Conservation (phyloP, 345 rosid species). For the Mercurialis annua region DNA sequence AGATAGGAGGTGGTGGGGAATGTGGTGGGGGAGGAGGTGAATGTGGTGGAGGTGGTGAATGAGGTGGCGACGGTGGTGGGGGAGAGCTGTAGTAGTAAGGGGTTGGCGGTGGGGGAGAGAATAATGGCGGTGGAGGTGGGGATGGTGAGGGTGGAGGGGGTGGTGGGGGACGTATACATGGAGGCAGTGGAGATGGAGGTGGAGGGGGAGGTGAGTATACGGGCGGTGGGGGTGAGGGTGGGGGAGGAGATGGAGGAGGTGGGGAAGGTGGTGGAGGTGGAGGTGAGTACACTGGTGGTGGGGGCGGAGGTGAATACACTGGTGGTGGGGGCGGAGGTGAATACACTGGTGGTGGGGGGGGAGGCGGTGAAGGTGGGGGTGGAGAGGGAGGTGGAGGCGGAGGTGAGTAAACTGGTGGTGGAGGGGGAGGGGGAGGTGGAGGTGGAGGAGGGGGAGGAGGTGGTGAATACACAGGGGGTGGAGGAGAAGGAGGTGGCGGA, state of each 20-base stretch:
- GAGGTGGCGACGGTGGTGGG: conserved; percentile 45
- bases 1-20: conserved; percentile 25
- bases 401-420: conserved; percentile 21
- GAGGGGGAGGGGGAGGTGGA: conserved; percentile 22
- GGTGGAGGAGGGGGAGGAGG: conserved; percentile 43
- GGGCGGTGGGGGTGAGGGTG: conserved; percentile 33
- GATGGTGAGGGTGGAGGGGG: conserved; percentile 35
- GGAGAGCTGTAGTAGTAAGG: conserved; percentile 41
- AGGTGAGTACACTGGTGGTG: conserved; percentile 21
- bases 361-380: conserved; percentile 26
- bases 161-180: conserved; percentile 27
- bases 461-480: conserved; percentile 42
- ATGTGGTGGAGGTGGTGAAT: conserved; percentile 37
- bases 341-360: conserved; percentile 36
- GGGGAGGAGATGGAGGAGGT: conserved; percentile 21
- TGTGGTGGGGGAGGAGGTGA: conserved; percentile 44
- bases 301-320: conserved; percentile 29
- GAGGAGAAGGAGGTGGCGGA: conserved; percentile 12
- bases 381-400: conserved; percentile 32
- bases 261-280: conserved; percentile 33
- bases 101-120: conserved; percentile 46
- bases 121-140: conserved; percentile 28
- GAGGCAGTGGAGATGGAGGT: conserved; percentile 22
- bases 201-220: conserved; percentile 44
- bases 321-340: conserved; percentile 24